Evolutionary conservation across 257 asterid species (phyloP).

Genomic region (Penstemon eatonii): DNA sequence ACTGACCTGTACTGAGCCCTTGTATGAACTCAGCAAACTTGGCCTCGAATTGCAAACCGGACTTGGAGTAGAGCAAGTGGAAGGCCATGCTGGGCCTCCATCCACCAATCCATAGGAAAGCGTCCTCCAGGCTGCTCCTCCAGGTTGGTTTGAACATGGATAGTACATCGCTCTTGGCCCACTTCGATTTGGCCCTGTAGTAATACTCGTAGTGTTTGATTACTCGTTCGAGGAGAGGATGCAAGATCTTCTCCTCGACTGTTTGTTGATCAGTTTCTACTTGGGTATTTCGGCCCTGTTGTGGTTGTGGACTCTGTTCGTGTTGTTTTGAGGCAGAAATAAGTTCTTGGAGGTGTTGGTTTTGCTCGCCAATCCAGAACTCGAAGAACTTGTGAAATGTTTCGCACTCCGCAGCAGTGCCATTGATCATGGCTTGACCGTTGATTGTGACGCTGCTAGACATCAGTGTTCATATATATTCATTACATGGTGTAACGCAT

Average conservation of each 20-base stretch:
- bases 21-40: constrained; percentile 37
- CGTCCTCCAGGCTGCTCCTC: constrained; percentile 65
- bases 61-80: constrained; percentile 63
- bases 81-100: constrained; percentile 81
- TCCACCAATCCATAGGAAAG: constrained; percentile 71
- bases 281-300: no score
- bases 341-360: constrained; percentile 45
- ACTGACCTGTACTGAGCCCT: constrained; percentile 30
- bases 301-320: background rate
- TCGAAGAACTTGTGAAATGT: constrained; percentile 46
- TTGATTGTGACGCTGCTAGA: no score
- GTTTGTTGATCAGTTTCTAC: background rate
- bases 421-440: no score
- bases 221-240: constrained; percentile 35
- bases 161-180: constrained; percentile 35
- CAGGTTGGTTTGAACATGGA: constrained; percentile 58
- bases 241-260: background rate
- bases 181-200: constrained; percentile 40
- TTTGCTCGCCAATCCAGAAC: constrained; percentile 49
- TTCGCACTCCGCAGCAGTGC: background rate
- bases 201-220: constrained; percentile 56
- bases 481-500: no score
- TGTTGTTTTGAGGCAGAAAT: constrained; percentile 33
- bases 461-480: no score
- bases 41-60: constrained; percentile 59